Conservation (phyloP, 345 rosid genomes). For the Populus ilicifolia region DNA sequence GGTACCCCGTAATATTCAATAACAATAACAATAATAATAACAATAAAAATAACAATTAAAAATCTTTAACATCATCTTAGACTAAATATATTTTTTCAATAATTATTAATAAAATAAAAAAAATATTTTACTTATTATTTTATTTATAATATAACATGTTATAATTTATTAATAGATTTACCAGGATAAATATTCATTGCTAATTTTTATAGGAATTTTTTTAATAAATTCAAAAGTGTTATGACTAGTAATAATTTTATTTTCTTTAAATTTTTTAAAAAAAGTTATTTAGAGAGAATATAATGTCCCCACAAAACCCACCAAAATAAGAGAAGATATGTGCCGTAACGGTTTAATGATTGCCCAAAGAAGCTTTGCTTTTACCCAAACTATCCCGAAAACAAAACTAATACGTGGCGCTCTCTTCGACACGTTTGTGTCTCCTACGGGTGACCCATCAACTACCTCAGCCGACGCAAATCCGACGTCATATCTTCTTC, state of each 20-base stretch:
- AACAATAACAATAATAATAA: no score
- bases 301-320: conserved; percentile 15
- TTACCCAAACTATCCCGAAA: neutral
- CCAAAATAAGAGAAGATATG: conserved; percentile 6
- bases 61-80: no score
- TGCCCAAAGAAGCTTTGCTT: conserved; percentile 9
- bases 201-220: rapidly evolving
- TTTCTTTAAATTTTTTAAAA: no score
- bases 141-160: rapidly evolving
- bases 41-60: no score
- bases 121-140: rapidly evolving
- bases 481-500: conserved; percentile 32
- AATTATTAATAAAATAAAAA: no score
- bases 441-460: conserved; percentile 11
- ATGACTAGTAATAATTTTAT: no score
- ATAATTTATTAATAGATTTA: no score
- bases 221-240: no score
- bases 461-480: conserved; percentile 43
- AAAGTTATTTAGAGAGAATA: neutral
- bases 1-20: no score
- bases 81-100: no score
- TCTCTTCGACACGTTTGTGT: conserved; percentile 25
- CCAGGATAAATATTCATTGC: no score
- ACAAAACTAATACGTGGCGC: neutral
- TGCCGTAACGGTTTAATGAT: conserved; percentile 33